Evolutionary conservation across 2,329 filamentous ascomycete species (phyloP), one percentile per base, ranked within the genome.

Genomic region (Blumeriella jaapii): DNA sequence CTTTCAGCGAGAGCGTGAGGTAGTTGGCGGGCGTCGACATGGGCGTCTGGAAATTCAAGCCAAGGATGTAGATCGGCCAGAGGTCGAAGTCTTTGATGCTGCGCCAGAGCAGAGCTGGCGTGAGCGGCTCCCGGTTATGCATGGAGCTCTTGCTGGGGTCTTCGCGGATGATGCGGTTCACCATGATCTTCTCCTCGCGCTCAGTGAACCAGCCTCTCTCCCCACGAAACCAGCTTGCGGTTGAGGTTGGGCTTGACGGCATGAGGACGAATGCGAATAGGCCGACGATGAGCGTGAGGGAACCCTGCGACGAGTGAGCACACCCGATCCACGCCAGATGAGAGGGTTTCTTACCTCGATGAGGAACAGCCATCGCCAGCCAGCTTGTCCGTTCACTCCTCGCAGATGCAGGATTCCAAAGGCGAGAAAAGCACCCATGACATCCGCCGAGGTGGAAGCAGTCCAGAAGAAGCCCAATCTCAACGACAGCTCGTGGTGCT

Each of bases 381-480:
- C 71, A 36, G 62, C 65, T 39, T 68, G 61, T 0, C 64, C 64
- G 22, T 67, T 55, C 25, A 63, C 48, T n/a, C 69, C 69, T 18
- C 68, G 60, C 52, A 73, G 62, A 4, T 65, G 65, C 1, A 77
- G 46, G 13, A 76, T 63, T 6, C 70, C 70, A 35, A 66, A 71
- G 4, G 70, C 69, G 9, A 72, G 53, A 44, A 75, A 72, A 1
- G 69, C 68, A 1, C 65, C 64, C 3, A 68, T 55, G 23, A 74
- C 69, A 24, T 66, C 58, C 0, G 66, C 64, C 4, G 58, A 54
- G 27, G 63, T 60, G 34, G 72, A 74, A 1, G 71, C 62, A 1
- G 49, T 68, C 79, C 78, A 83, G 56, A 82, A 82, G 59, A 68
- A 80, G 34, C 70, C 71, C 15, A 83, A 59, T 0, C 79, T 66